These are phyloP conservation scores for Prunus mongolica DNA, from an alignment of 306 rosid species.

Conservation along the genomic window DNA sequence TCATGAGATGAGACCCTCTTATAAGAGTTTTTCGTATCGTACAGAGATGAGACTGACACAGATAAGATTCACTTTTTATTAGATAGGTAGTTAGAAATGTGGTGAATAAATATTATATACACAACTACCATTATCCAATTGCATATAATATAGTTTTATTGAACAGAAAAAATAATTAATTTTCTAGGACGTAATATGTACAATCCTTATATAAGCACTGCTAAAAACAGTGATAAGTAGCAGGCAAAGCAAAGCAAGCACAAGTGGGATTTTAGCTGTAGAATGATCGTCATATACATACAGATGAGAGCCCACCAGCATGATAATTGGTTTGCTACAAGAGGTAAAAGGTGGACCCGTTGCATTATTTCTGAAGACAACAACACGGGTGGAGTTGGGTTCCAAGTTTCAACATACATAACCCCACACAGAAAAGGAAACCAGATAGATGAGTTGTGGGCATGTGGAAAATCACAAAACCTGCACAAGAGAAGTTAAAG, in stretches of 20 bases:
- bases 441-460: conserved; percentile 7
- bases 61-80: too few relatives aligned
- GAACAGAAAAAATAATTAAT: background rate
- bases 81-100: too few relatives aligned
- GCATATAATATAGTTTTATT: too few relatives aligned
- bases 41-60: too few relatives aligned
- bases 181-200: background rate
- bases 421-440: conserved; percentile 16
- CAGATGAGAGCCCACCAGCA: conserved; percentile 11
- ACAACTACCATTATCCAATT: too few relatives aligned
- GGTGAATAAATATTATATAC: too few relatives aligned
- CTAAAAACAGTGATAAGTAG: conserved; percentile 21
- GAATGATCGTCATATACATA: conserved; percentile 19
- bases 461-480: conserved; percentile 30
- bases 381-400: conserved; percentile 47
- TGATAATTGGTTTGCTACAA: conserved; percentile 12
- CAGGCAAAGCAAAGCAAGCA: conserved; percentile 4
- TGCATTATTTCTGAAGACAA: conserved; percentile 22
- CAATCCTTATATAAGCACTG: conserved; percentile 10
- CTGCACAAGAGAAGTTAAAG: background rate
- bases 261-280: conserved; percentile 41
- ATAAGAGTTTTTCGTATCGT: too few relatives aligned
- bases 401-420: conserved; percentile 14
- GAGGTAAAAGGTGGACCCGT: conserved; percentile 22
- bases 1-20: too few relatives aligned